These are phyloP conservation scores for Backusella morwellensis DNA, from an alignment of 192 early-diverging fungal species.

Conservation along the genomic window DNA sequence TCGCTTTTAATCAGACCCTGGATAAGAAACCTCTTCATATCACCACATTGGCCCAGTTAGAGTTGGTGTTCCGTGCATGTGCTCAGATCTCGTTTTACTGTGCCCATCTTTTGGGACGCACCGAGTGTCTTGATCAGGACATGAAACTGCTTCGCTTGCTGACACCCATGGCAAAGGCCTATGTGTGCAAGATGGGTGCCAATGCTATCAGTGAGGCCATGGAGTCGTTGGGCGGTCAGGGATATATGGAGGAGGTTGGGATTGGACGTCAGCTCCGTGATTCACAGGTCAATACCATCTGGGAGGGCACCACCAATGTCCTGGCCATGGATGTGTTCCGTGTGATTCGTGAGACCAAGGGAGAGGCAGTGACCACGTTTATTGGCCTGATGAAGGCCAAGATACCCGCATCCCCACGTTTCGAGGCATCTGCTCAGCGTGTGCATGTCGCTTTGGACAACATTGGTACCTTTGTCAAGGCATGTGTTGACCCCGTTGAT, in stretches of 20 bases:
- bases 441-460: slow-evolving; percentile 30
- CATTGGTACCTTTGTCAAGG: slow-evolving; percentile 16
- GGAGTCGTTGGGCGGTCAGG: slow-evolving; percentile 69
- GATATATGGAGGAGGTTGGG: slow-evolving; percentile 73
- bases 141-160: slow-evolving; percentile 52
- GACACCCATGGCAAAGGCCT: slow-evolving; percentile 66
- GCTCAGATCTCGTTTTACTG: slow-evolving; percentile 57
- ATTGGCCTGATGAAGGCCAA: background rate
- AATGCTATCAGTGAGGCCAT: slow-evolving; percentile 51
- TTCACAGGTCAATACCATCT: slow-evolving; percentile 62
- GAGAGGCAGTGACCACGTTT: background rate
- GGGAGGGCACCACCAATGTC: slow-evolving; percentile 76
- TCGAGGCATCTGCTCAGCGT: slow-evolving; percentile 13
- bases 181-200: slow-evolving; percentile 45
- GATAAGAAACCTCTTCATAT: slow-evolving; percentile 57
- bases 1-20: slow-evolving; percentile 42
- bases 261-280: slow-evolving; percentile 58
- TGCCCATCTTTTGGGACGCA: slow-evolving; percentile 53
- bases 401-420: background rate
- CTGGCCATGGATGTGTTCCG: slow-evolving; percentile 59
- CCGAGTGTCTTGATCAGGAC: slow-evolving; percentile 36
- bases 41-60: slow-evolving; percentile 54
- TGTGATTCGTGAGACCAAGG: slow-evolving; percentile 49
- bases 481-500: slow-evolving; percentile 18
- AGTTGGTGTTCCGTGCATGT: slow-evolving; percentile 45